phyloP scores from a whole-genome alignment of 2,329 filamentous ascomycete species.

The Blastomyces silverae region DNA sequence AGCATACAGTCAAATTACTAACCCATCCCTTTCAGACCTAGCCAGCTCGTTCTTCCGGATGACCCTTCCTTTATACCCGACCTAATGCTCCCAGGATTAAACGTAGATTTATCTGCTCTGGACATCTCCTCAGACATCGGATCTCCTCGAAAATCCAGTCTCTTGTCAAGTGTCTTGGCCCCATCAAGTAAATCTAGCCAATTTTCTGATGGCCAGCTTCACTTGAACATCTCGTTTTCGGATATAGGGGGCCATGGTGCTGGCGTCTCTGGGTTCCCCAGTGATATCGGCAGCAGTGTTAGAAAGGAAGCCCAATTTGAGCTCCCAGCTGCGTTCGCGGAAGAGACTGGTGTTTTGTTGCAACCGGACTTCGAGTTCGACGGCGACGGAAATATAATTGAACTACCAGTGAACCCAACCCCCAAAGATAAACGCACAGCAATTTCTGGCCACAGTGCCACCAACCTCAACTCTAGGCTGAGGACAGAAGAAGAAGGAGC shows the following conservation, averaged over 20 bases:
- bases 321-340: constrained; percentile 28
- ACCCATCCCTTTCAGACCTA: constrained; percentile 48
- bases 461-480: constrained; percentile 36
- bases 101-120: constrained; percentile 48
- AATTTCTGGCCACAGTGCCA: constrained; percentile 28
- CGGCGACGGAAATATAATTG: constrained; percentile 53
- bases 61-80: constrained; percentile 74
- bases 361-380: constrained; percentile 57
- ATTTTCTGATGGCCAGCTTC: constrained; percentile 27
- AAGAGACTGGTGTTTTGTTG: constrained; percentile 43
- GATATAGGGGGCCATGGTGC: constrained; percentile 39
- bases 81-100: constrained; percentile 54
- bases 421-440: constrained; percentile 19
- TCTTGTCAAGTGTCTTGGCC: constrained; percentile 33
- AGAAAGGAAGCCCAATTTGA: constrained; percentile 30
- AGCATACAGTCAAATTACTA: not conserved
- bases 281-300: constrained; percentile 37
- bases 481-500: constrained; percentile 41
- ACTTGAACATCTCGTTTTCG: constrained; percentile 46
- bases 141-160: constrained; percentile 29
- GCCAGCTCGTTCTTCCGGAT: constrained; percentile 70
- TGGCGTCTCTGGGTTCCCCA: constrained; percentile 38
- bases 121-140: constrained; percentile 32
- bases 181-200: constrained; percentile 25
- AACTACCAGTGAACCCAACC: constrained; percentile 31